Conservation (phyloP, 345 rosid species). For the Hibiscus tridactylites region DNA sequence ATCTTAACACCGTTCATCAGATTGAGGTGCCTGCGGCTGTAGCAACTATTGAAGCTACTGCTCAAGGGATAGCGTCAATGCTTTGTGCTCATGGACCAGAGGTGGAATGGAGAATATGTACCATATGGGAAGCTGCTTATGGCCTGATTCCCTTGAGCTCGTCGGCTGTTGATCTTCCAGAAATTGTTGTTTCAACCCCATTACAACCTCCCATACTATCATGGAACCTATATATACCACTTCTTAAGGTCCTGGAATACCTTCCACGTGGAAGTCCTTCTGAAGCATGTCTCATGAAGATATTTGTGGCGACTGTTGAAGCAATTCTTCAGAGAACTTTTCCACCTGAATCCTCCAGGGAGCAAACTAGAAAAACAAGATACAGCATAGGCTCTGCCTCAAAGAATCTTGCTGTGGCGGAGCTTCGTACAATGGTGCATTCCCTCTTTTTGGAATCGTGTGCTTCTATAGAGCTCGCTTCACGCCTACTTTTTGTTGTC, state of each 20-base stretch:
- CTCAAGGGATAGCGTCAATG: slow-evolving; percentile 99
- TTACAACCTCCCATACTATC: slow-evolving; percentile 86
- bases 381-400: slow-evolving; percentile 57
- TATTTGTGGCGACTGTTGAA: slow-evolving; percentile 93
- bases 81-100: slow-evolving; percentile 99
- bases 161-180: slow-evolving; percentile 97
- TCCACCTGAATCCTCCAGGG: slow-evolving; percentile 55
- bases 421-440: slow-evolving; percentile 97
- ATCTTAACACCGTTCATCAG: slow-evolving; percentile 34
- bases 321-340: slow-evolving; percentile 84
- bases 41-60: slow-evolving; percentile 98
- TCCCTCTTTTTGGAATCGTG: slow-evolving; percentile 87
- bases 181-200: slow-evolving; percentile 86
- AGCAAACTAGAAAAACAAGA: slow-evolving; percentile 45
- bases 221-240: slow-evolving; percentile 95
- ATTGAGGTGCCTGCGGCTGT: slow-evolving; percentile 95
- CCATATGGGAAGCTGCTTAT: slow-evolving; percentile 99
- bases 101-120: slow-evolving; percentile 99
- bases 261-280: slow-evolving; percentile 99
- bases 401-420: slow-evolving; percentile 89
- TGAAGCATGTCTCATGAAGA: slow-evolving; percentile 96
- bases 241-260: slow-evolving; percentile 93
- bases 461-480: slow-evolving; percentile 86
- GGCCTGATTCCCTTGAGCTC: slow-evolving; percentile 92
- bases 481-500: slow-evolving; percentile 89